Evolutionary conservation across 441 rosid genomes (phyloP).

Genomic region (Eruca vesicaria): DNA sequence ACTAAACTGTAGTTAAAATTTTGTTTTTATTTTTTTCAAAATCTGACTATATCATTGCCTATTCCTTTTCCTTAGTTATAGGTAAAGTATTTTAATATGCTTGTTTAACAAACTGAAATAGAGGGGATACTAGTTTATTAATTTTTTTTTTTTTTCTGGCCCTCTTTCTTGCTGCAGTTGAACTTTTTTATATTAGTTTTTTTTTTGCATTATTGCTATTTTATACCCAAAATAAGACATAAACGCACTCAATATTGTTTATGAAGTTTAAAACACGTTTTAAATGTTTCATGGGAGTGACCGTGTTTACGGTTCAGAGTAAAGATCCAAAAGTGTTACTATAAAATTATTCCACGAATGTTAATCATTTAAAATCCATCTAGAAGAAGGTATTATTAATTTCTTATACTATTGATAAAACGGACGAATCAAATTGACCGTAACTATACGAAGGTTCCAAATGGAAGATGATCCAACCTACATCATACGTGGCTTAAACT

Average conservation of each 20-base stretch:
- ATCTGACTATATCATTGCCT: too few species aligned
- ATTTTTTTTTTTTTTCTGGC: background rate
- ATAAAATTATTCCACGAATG: background rate
- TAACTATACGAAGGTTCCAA: constrained; percentile 25
- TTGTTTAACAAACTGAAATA: background rate
- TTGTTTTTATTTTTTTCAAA: too few species aligned
- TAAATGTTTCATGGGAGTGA: background rate
- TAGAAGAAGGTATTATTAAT: background rate
- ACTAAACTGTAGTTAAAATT: too few species aligned
- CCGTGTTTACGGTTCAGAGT: background rate
- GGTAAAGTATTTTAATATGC: too few species aligned
- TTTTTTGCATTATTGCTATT: background rate
- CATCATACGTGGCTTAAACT: background rate
- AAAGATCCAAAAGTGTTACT: background rate
- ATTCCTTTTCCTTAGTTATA: too few species aligned
- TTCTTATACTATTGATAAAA: background rate
- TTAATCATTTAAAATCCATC: background rate
- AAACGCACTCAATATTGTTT: background rate
- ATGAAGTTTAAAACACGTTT: background rate
- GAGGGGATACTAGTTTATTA: background rate
- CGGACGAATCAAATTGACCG: constrained; percentile 32
- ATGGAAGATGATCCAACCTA: constrained; percentile 18
- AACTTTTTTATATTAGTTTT: too few species aligned
- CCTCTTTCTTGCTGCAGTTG: background rate
- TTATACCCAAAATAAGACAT: background rate